Evolutionary conservation across 2,329 filamentous ascomycete genomes (phyloP).

Genomic region (Colletotrichum sp.): DNA sequence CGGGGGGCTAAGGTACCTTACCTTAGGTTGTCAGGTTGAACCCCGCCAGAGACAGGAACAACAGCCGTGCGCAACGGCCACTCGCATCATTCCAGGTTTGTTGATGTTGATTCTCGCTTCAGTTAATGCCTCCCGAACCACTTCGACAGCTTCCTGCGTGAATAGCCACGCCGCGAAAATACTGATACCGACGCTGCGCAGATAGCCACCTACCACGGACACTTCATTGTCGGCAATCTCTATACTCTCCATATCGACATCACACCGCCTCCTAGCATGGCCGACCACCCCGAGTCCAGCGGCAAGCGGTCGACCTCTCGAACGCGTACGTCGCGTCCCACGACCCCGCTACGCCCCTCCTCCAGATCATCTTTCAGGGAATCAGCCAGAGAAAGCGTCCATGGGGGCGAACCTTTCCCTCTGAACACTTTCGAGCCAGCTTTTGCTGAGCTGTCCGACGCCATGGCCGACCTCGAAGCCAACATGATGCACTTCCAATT

Average conservation of each 20-base stretch:
- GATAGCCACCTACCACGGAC: neutral
- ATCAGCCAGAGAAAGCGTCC: constrained; percentile 63
- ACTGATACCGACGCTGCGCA: neutral
- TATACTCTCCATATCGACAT: neutral
- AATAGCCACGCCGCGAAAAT: neutral
- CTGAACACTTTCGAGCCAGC: constrained; percentile 86
- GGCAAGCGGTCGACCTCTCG: constrained; percentile 62
- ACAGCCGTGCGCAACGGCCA: neutral
- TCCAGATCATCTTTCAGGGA: constrained; percentile 90
- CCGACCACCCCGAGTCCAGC: constrained; percentile 28
- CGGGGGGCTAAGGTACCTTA: neutral
- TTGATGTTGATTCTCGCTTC: neutral
- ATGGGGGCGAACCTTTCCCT: constrained; percentile 62
- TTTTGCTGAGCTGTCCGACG: constrained; percentile 92
- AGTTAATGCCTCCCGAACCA: constrained; percentile 25
- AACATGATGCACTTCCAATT: constrained; percentile 98
- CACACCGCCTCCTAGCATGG: neutral
- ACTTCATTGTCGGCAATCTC: neutral
- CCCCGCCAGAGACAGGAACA: neutral
- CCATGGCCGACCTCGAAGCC: constrained; percentile 93
- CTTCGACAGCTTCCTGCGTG: neutral
- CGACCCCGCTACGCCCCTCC: constrained; percentile 88
- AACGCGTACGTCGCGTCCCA: constrained; percentile 75
- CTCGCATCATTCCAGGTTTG: neutral
- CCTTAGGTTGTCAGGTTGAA: neutral